Evolutionary conservation across 139 green algal species (phyloP).

Genomic region (Coelastrella sp.): DNA sequence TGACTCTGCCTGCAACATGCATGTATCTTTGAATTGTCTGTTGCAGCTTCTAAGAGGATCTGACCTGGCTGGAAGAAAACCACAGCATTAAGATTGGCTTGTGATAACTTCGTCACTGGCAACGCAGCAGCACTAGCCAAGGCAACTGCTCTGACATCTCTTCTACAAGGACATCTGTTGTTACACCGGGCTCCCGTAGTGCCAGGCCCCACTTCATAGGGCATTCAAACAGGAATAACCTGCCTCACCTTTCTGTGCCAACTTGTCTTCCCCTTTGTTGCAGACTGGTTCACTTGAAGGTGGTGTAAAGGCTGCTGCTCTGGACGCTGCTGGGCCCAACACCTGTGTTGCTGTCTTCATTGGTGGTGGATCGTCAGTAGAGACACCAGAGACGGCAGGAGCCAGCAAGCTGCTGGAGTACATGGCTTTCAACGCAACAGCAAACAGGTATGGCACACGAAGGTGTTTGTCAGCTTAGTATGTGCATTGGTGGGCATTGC

Average conservation of each 20-base stretch:
- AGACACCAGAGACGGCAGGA: conserved; percentile 55
- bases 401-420: conserved; percentile 64
- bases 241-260: background rate
- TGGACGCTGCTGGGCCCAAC: conserved; percentile 52
- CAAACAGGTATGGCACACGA: conserved; percentile 43
- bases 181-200: background rate
- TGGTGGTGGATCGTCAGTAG: conserved; percentile 52
- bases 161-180: too few relatives aligned
- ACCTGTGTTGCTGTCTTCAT: conserved; percentile 57
- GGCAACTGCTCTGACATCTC: too few relatives aligned
- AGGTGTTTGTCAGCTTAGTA: background rate
- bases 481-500: background rate
- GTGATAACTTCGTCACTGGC: too few relatives aligned
- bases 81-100: too few relatives aligned
- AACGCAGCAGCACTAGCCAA: too few relatives aligned
- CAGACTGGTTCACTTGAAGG: conserved; percentile 29
- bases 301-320: conserved; percentile 51
- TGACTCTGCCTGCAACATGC: too few relatives aligned
- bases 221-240: background rate
- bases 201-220: background rate
- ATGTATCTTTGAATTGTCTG: too few relatives aligned
- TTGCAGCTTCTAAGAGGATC: too few relatives aligned
- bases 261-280: background rate
- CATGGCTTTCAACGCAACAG: conserved; percentile 74
- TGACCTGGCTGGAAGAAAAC: too few relatives aligned